Base-by-base conservation (phyloP, 768 basidiomycete genomes). In the Xerocomellus dryophilus region DNA sequence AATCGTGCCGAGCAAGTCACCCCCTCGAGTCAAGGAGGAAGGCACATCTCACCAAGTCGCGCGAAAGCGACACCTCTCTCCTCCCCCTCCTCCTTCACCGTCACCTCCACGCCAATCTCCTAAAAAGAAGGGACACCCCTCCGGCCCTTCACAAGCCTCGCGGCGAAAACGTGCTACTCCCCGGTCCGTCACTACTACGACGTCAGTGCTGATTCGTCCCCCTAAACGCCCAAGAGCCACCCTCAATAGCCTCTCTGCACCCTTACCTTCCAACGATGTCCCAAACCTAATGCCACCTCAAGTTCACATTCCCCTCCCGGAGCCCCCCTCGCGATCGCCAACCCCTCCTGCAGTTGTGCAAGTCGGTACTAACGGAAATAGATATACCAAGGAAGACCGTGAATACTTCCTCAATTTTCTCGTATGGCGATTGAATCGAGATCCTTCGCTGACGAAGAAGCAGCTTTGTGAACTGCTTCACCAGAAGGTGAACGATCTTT, bases 251-350 rank as follows among this genome's bases (percentile, higher is more conserved):
- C 70, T 86, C 21, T 81, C 84, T 14, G 76, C 78, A 0, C 81
- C 66, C 11, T 43, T 66, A 2, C 61, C 55, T 20, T 63, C 64
- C 4, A 54, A 44, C 18, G 60, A 78, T 40, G 63, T 72, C 3
- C 78, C 80, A 38, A 77, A 76, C 47, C 66, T 86, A 31, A 82
- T 84, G 45, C 74, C 83, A 6, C 84, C 84, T n/a, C 79, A 85
- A 61, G 74, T 80, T 43, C 78, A 82, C 43, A 72, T 85, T 50
- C 78, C 74, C 57, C 73, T 84, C 31, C 87, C 85, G 7, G 74
- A 75, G 8, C 82, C 84, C 14, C 86, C 87, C 1, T 82, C 82
- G 20, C 81, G 85, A 43, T 82, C 83, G n/a, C 88, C 88, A 1
- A 81, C 76, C 3, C 87, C 88, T 21, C 88, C 87, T 7, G 77